Evolutionary conservation across 208 protist species (phyloP), one percentile per base, ranked within the genome.

Genomic region (Strigomonas culicis): DNA sequence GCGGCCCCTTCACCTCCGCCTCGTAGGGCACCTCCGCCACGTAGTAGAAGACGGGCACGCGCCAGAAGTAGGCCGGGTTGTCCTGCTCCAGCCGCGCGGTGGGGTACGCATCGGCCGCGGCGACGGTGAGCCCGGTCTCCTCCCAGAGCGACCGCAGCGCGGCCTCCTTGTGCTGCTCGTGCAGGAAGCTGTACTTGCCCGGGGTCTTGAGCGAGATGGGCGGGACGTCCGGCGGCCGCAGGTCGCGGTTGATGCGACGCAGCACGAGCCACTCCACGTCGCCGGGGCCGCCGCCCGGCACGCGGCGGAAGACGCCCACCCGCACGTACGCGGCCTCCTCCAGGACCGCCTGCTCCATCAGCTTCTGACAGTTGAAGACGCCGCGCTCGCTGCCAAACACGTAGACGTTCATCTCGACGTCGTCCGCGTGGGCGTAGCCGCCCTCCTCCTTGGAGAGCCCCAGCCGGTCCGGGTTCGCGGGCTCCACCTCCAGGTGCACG

Each of bases 181-280:
- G 93, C n/a, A 96, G 59, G 39, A 96, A 56, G 30, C 83, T 93
- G 77, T 81, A 96, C 75, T 96, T 96, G 46, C 91, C 91, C n/a
- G 91, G 91, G 0, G 84, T 74, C 74, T 96, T 96, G 28, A 96
- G 82, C 0, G 88, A 93, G 70, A 96, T 94, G 28, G 87, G 84
- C 4, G 91, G 91, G 63, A 96, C 93, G 58, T 96, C 91, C 0
- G 87, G 86, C 22, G 91, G 91, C 19, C 91, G 83, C 10, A 91
- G 62, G 39, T 96, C 91, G 24, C 86, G 81, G 59, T 96, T 96
- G 68, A 96, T 93, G 68, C 91, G 88, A 17, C 91, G 91, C 63
- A 96, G 74, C 75, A 86, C 63, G 19, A 96, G 71, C 91, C 91
- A 96, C 74, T 96, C 90, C 43, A 93, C 75, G 27, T 21, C 30